These are phyloP conservation scores for Penicillium maclennaniae DNA, from an alignment of 495 filamentous ascomycete genomes.

Conservation along the genomic window DNA sequence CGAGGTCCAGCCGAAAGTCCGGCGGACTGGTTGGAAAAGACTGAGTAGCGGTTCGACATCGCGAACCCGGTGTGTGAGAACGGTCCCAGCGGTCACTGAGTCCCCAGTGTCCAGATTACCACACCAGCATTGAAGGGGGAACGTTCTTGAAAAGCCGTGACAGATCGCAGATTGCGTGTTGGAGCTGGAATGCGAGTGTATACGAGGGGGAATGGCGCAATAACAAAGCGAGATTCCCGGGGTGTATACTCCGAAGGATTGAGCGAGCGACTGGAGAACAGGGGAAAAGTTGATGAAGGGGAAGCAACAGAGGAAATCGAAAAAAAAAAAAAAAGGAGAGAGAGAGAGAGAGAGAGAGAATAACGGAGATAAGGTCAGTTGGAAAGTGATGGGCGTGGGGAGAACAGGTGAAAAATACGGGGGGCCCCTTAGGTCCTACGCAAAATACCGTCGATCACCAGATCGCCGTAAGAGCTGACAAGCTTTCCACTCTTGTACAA, in stretches of 20 bases:
- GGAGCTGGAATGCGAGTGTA: neutral
- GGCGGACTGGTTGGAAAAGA: constrained; percentile 75
- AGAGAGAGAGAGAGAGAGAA: constrained; percentile 10
- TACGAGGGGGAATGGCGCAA: neutral
- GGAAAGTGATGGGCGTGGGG: constrained; percentile 13
- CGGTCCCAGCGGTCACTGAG: neutral
- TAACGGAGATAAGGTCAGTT: constrained; percentile 5
- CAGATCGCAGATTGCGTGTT: constrained; percentile 7
- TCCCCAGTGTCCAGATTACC: constrained; percentile 3
- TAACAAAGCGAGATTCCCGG: constrained; percentile 8
- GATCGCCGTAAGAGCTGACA: constrained; percentile 7
- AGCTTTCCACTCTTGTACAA: constrained; percentile 4
- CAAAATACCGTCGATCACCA: constrained; percentile 16
- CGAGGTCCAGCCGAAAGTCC: constrained; percentile 51
- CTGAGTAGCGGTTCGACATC: constrained; percentile 83
- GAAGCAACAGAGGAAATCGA: neutral
- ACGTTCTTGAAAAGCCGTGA: neutral
- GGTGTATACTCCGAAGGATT: constrained; percentile 17
- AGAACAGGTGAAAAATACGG: constrained; percentile 20
- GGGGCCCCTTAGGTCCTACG: neutral
- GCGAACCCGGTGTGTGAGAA: constrained; percentile 6
- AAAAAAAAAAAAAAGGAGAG: neutral
- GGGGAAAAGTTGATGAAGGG: neutral
- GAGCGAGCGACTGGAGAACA: constrained; percentile 26
- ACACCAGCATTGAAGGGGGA: constrained; percentile 12